Evolutionary conservation across 2,329 filamentous ascomycete genomes (phyloP), one percentile per base, ranked within the genome.

Genomic region (Purpureocillium lavendulum): DNA sequence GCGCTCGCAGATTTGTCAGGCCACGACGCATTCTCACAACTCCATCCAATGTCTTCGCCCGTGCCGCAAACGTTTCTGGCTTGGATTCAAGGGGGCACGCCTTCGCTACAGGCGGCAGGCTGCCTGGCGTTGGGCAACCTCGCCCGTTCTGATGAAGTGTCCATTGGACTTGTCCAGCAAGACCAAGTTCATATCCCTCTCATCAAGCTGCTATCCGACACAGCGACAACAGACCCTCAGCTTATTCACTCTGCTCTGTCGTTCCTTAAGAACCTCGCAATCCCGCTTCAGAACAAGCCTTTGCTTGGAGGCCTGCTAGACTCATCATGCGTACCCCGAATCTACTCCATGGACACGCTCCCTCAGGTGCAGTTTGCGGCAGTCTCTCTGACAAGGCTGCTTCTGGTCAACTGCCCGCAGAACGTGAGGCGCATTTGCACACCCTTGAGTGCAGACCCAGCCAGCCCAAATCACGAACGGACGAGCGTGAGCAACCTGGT

Each of bases 201-300:
- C 2, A 52, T 70, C 35, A 40, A 52, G 1, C 54, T 75, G 13
- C 58, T 81, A 15, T 53, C 62, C 8, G 56, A 70, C 18, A 49
- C 61, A 0, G 48, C 57, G 8, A 52, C 69, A 31, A 55, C 49
- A 7, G 65, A 72, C 44, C 54, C 67, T 1, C 73, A 79, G 44
- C 67, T 78, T 13, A 61, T 77, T 1, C 77, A 81, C 50, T 67
- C 75, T 2, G 61, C 66, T 2, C 62, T 82, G 14, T 71, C 75
- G 7, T 80, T 80, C 49, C 68, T 81, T 43, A 81, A 80, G 56
- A 82, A 82, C 53, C 69, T 82, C 8, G 73, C 77, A 18, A 75
- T 82, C 37, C 74, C 77, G 0, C 41, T 58, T 0, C 52, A 56
- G 18, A 82, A 82, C 57, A 81, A 79, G 53, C 45, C 63, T 3